phyloP scores from a whole-genome alignment of 306 rosid genomes.

The Purshia tridentata region DNA sequence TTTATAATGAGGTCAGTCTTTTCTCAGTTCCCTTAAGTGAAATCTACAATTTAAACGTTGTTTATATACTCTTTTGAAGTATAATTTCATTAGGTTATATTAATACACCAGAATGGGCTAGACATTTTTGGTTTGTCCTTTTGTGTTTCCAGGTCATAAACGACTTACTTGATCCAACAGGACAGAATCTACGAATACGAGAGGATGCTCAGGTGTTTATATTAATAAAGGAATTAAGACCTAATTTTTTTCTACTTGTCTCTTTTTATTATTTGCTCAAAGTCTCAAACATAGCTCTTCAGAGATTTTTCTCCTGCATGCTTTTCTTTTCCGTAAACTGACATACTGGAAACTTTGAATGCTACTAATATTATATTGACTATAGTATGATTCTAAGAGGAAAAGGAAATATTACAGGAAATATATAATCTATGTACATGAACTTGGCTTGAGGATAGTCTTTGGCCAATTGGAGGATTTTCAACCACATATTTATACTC shows the following conservation, averaged over 20 bases:
- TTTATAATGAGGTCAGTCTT: conserved; percentile 80
- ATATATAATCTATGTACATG: not conserved
- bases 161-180: conserved; percentile 75
- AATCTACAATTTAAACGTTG: not conserved
- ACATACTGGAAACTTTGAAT: not conserved
- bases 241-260: conserved; percentile 9
- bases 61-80: not conserved
- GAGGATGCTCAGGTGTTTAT: conserved; percentile 81
- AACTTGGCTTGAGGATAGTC: conserved; percentile 1
- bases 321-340: not conserved
- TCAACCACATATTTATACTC: not conserved
- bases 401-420: not conserved
- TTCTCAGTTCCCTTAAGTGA: not conserved
- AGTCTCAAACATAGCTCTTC: not conserved
- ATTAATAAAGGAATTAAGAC: conserved; percentile 17
- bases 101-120: too few relatives aligned
- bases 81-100: not conserved
- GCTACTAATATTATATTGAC: not conserved
- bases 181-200: conserved; percentile 80
- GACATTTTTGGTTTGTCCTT: not conserved
- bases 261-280: not conserved
- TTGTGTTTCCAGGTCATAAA: conserved; percentile 67
- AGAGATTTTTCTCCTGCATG: not conserved
- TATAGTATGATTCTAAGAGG: not conserved
- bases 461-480: not conserved